Percentiles rank a stretch among this genome's conserved stretches.
phyloP scores from a whole-genome alignment of 1,139 yeast species.

The Spencermartinsiella ligniputridi region DNA sequence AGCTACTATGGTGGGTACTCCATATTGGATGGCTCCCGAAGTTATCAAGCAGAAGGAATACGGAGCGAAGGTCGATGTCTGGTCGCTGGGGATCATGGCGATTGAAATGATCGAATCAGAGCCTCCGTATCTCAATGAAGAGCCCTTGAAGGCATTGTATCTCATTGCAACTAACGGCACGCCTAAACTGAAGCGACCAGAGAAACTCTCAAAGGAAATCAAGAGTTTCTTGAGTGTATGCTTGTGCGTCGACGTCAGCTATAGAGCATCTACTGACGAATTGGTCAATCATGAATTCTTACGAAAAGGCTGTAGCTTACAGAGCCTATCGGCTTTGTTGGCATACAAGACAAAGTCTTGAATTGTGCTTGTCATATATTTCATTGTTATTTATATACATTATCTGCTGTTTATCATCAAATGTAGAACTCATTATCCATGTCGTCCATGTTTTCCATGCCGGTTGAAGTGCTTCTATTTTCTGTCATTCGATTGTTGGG shows the following conservation, averaged over 20 bases:
- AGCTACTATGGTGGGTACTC: conserved; percentile 99
- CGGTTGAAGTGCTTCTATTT: too few species aligned
- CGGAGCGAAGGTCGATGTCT: conserved; percentile 94
- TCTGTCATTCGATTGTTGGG: too few species aligned
- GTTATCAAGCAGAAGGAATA: conserved; percentile 95
- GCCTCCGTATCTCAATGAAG: conserved; percentile 96
- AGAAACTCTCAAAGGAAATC: conserved; percentile 66
- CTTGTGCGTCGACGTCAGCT: conserved; percentile 90
- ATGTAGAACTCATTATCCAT: neutral
- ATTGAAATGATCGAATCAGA: conserved; percentile 98
- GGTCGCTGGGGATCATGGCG: conserved; percentile 98
- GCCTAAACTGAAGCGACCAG: conserved; percentile 89
- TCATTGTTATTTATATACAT: conserved; percentile 1
- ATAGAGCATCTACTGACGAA: conserved; percentile 88
- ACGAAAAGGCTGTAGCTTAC: conserved; percentile 63
- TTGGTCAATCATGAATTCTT: conserved; percentile 78
- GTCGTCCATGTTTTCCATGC: neutral
- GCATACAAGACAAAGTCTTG: conserved; percentile 52
- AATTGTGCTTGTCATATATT: neutral
- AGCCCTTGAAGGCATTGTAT: conserved; percentile 83
- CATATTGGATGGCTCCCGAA: conserved; percentile 99
- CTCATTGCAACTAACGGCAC: conserved; percentile 96
- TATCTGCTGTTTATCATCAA: neutral
- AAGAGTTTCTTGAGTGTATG: conserved; percentile 88
- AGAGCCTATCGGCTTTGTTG: conserved; percentile 63